These are phyloP conservation scores for Thecaphora thlaspeos DNA, from an alignment of 1,284 basidiomycete species.

Conservation along the genomic window DNA sequence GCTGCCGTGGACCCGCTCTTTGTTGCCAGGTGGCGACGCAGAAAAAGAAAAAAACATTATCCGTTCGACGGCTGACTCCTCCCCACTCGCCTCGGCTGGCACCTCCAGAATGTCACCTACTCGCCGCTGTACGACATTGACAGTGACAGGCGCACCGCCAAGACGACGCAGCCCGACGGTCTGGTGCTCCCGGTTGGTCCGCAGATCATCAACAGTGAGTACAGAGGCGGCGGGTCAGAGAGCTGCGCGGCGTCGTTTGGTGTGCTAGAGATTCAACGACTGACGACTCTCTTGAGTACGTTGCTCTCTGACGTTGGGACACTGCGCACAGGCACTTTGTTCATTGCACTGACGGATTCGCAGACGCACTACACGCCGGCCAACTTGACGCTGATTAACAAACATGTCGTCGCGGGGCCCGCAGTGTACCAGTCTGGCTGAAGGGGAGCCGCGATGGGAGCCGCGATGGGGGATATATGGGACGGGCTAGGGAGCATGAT, in stretches of 20 bases:
- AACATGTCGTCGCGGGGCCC: slow-evolving; percentile 40
- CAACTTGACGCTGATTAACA: slow-evolving; percentile 38
- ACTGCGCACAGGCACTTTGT: slow-evolving; percentile 18
- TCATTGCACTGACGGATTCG: slow-evolving; percentile 33
- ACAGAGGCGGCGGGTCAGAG: too few species aligned
- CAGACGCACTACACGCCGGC: slow-evolving; percentile 30
- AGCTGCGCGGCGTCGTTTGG: too few species aligned
- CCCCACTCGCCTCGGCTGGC: too few species aligned
- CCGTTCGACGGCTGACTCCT: too few species aligned
- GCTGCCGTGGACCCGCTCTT: too few species aligned
- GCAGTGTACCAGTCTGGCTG: slow-evolving; percentile 45
- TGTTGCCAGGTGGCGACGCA: too few species aligned
- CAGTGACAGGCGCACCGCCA: slow-evolving; percentile 27
- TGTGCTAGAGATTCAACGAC: too few species aligned
- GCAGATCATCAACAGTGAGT: slow-evolving; percentile 25
- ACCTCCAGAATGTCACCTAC: slow-evolving; percentile 36
- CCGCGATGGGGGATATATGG: too few species aligned
- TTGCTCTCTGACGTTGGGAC: neutral
- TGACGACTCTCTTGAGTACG: neutral
- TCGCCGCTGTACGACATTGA: slow-evolving; percentile 35
- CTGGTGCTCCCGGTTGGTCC: slow-evolving; percentile 18
- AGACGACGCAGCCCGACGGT: slow-evolving; percentile 36
- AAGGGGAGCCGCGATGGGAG: too few species aligned
- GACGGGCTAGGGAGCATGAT: too few species aligned
- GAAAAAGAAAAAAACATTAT: too few species aligned